Conservation (phyloP, 2,329 filamentous ascomycete genomes). For the Ophiostoma pallidulum region DNA sequence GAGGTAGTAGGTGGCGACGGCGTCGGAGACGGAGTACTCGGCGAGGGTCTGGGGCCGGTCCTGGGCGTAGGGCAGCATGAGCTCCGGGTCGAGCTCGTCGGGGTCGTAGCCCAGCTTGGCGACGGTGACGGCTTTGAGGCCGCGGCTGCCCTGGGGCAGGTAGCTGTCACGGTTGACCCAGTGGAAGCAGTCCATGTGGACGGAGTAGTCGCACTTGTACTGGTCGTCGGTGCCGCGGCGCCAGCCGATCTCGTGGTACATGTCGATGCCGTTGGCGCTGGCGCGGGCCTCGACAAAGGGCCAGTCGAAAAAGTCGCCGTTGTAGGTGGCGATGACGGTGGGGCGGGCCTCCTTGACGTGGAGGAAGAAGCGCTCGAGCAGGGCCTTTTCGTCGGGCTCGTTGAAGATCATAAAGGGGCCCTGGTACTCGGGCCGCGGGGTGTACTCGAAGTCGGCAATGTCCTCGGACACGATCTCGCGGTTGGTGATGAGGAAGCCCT, state of each 20-base stretch:
- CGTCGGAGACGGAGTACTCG: conserved; percentile 98
- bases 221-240: conserved; percentile 91
- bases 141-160: conserved; percentile 90
- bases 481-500: conserved; percentile 96
- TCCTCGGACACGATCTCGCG: conserved; percentile 96
- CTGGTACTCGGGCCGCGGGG: conserved; percentile 89
- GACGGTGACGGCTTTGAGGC: conserved; percentile 93
- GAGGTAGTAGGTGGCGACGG: conserved; percentile 94
- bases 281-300: conserved; percentile 92
- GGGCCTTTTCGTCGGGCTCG: conserved; percentile 80
- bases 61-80: conserved; percentile 88
- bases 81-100: conserved; percentile 90
- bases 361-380: conserved; percentile 86
- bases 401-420: conserved; percentile 98
- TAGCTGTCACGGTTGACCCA: conserved; percentile 99
- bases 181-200: conserved; percentile 97
- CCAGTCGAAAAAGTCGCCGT: conserved; percentile 99
- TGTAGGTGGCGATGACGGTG: conserved; percentile 98
- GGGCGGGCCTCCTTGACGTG: conserved; percentile 92
- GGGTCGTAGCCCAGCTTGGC: conserved; percentile 97
- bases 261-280: conserved; percentile 91
- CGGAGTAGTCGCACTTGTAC: conserved; percentile 91
- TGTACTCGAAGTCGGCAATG: conserved; percentile 96
- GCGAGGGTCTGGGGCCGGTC: conserved; percentile 90
- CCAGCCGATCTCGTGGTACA: conserved; percentile 98